Base-by-base conservation (phyloP, 1,284 basidiomycete genomes). In the Meira nashicola region DNA sequence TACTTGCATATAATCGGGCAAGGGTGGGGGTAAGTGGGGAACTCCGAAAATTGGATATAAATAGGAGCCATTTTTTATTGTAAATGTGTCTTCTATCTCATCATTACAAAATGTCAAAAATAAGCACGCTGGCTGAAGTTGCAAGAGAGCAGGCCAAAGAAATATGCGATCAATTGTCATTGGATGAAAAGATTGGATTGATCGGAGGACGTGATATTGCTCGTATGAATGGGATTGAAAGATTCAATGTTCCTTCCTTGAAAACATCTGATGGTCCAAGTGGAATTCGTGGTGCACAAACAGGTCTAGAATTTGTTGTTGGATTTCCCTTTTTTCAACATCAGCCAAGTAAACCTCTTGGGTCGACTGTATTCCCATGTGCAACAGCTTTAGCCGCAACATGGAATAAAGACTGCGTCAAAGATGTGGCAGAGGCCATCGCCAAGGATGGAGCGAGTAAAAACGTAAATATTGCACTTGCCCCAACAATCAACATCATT, bases 211-310 rank as follows among this genome's bases (percentile, higher is more conserved):
- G 39, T 11, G 39, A 10, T 10, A 40, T 40, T 40, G n/a, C 39
- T 40, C 39, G 39, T 10, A 40, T 40, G 39, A 10, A 40, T n/a
- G n/a, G 39, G 39, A 10, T 10, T 40, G 11, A 40, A 10, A 11
- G 39, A 40, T n/a, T 11, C 39, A 10, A 10, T 40, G 11, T 10
- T 19, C 54, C 54, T 12, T 51, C 21, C 12, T 46, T 57, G 1
- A 39, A 57, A 46, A 25, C 40, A 15, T 54, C 55, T 25, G 55
- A 57, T 19, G 55, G 55, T 2, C 55, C 55, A 19, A 57, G 23
- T 38, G 55, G 55, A 4, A 41, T 53, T 7, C 14, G 55, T 3
- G 55, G 55, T 19, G 28, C 39, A 19, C 25, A 25, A 25, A 40
- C 39, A 40, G 10, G 10, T n/a, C n/a, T 40, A n/a, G 39, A 40